Conservation (phyloP, 208 protist species). For the Histomonas meleagridis region DNA sequence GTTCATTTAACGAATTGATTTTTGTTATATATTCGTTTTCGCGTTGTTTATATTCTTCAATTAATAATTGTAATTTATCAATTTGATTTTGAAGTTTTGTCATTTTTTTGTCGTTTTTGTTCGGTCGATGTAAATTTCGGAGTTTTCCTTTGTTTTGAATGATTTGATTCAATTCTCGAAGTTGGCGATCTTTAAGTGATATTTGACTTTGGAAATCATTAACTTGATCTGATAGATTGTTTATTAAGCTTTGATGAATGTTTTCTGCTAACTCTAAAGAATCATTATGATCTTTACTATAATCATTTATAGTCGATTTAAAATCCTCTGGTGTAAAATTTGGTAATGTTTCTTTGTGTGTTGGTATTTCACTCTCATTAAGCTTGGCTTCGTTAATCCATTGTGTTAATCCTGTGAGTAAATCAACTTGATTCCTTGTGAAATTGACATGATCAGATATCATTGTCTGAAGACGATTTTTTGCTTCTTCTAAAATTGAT, state of each 20-base stretch:
- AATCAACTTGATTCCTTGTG: background rate
- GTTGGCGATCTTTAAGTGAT: background rate
- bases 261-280: background rate
- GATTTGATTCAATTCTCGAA: background rate
- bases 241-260: background rate
- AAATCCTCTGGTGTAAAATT: no score
- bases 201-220: background rate
- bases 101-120: no score
- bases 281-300: no score
- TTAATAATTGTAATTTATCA: no score
- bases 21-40: no score
- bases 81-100: no score
- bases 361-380: background rate
- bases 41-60: no score
- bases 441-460: background rate
- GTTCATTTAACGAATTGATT: background rate
- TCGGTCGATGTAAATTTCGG: no score
- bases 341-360: background rate
- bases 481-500: background rate
- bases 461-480: background rate
- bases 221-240: background rate
- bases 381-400: background rate
- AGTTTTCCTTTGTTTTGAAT: background rate
- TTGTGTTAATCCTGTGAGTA: background rate
- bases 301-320: no score